These are phyloP conservation scores for Aureobasidium sp. DNA, from an alignment of 2,329 filamentous ascomycete species.

Conservation along the genomic window DNA sequence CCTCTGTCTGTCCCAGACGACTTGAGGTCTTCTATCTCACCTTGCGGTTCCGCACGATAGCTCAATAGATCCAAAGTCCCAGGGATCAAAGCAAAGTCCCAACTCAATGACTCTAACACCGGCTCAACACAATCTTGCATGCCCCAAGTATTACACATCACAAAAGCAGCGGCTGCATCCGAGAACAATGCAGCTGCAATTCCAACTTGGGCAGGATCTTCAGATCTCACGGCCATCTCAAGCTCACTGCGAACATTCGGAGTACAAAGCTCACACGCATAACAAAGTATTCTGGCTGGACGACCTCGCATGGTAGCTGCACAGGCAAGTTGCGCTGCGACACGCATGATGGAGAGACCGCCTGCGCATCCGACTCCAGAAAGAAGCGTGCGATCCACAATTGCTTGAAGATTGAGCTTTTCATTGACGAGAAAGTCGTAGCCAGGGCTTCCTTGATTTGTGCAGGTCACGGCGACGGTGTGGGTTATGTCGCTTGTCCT, in stretches of 20 bases:
- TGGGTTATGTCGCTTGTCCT: slow-evolving; percentile 30
- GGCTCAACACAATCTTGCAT: slow-evolving; percentile 19
- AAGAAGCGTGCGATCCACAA: slow-evolving; percentile 31
- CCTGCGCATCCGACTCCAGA: slow-evolving; percentile 36
- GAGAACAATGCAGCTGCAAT: slow-evolving; percentile 63
- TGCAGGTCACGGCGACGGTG: slow-evolving; percentile 34
- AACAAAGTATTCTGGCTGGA: slow-evolving; percentile 57
- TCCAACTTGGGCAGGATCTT: slow-evolving; percentile 54
- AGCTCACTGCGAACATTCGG: slow-evolving; percentile 58
- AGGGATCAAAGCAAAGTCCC: not conserved
- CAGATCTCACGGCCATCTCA: slow-evolving; percentile 30
- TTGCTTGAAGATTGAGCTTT: slow-evolving; percentile 26
- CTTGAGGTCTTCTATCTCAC: too few species aligned
- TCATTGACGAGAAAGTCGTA: slow-evolving; percentile 34
- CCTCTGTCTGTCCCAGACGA: too few species aligned
- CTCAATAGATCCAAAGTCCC: not conserved
- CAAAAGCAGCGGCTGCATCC: slow-evolving; percentile 60
- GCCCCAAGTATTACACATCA: slow-evolving; percentile 59
- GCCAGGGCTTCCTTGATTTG: slow-evolving; percentile 33
- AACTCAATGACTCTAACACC: not conserved
- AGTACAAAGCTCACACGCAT: slow-evolving; percentile 52
- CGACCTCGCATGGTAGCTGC: slow-evolving; percentile 53
- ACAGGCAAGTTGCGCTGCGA: slow-evolving; percentile 59
- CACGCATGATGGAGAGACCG: slow-evolving; percentile 27
- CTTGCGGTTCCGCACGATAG: not conserved